These are phyloP conservation scores for Iris macrosiphon DNA, from an alignment of 106 monocot species.

Conservation along the genomic window DNA sequence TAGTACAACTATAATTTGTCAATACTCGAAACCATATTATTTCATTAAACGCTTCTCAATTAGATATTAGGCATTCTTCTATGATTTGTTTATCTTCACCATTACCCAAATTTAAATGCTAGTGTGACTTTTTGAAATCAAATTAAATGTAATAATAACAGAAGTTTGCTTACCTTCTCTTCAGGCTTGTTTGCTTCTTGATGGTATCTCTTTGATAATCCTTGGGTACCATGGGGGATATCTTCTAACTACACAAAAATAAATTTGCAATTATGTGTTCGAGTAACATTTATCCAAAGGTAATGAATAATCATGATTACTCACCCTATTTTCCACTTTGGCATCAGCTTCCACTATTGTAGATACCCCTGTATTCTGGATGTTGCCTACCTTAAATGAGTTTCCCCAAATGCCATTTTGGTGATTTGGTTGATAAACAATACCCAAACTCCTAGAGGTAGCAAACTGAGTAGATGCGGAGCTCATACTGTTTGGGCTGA, in stretches of 20 bases:
- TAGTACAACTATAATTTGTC: no score
- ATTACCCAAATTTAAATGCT: no score
- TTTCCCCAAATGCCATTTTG: constrained; percentile 60
- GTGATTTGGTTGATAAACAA: constrained; percentile 55
- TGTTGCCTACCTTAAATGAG: constrained; percentile 46
- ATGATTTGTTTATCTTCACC: no score
- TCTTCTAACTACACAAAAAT: constrained; percentile 51
- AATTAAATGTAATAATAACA: no score
- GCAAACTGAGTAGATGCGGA: constrained; percentile 54
- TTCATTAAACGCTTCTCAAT: no score
- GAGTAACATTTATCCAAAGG: background rate
- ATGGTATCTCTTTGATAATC: constrained; percentile 25
- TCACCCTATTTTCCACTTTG: constrained; percentile 44
- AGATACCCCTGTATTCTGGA: constrained; percentile 39
- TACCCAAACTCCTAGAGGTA: constrained; percentile 44
- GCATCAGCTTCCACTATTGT: constrained; percentile 38
- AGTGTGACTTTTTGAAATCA: no score
- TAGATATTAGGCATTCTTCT: no score
- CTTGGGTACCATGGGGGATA: constrained; percentile 28
- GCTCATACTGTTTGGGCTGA: constrained; percentile 49
- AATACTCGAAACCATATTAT: no score
- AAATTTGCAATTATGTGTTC: constrained; percentile 1
- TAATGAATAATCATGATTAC: no score
- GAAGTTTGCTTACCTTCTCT: constrained; percentile 49
- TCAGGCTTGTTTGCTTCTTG: constrained; percentile 59